phyloP scores from a whole-genome alignment of 805 yeast species.

The Yamadazyma sp. region DNA sequence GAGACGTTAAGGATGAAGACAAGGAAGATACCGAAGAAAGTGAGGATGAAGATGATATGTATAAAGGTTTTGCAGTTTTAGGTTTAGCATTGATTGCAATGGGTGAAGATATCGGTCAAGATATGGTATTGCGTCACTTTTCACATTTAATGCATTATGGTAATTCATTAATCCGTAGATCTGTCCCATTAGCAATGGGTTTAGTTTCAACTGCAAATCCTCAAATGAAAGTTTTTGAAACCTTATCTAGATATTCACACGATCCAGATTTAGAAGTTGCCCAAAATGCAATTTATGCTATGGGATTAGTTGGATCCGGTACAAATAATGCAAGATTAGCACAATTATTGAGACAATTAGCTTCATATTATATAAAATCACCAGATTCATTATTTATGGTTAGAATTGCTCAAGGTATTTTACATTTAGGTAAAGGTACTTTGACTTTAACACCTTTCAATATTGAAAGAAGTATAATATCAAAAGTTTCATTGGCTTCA shows the following conservation, averaged over 20 bases:
- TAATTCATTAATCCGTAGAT: slow-evolving; percentile 81
- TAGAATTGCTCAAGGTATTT: slow-evolving; percentile 90
- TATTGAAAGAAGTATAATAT: slow-evolving; percentile 80
- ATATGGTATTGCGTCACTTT: slow-evolving; percentile 95
- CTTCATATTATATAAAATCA: slow-evolving; percentile 87
- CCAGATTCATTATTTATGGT: slow-evolving; percentile 90
- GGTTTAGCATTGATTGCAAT: slow-evolving; percentile 93
- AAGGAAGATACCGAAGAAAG: slow-evolving; percentile 25
- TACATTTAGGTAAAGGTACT: slow-evolving; percentile 96
- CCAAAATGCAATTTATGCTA: slow-evolving; percentile 87
- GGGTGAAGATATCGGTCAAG: slow-evolving; percentile 98
- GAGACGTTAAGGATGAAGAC: slow-evolving; percentile 24
- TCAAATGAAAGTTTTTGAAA: slow-evolving; percentile 95
- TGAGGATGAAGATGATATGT: slow-evolving; percentile 51
- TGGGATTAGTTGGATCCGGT: slow-evolving; percentile 99
- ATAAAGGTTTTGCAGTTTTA: slow-evolving; percentile 86
- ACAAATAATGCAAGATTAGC: slow-evolving; percentile 98
- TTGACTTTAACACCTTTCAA: slow-evolving; percentile 85
- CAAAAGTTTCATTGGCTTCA: slow-evolving; percentile 88
- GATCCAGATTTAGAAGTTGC: slow-evolving; percentile 94
- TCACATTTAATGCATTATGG: slow-evolving; percentile 98
- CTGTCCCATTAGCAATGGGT: slow-evolving; percentile 98
- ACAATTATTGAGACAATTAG: slow-evolving; percentile 90
- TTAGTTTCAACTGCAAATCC: slow-evolving; percentile 90
- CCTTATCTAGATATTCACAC: slow-evolving; percentile 92